Evolutionary conservation across 768 basidiomycete species (phyloP), one percentile per base, ranked within the genome.

Genomic region (Suillus paluster): DNA sequence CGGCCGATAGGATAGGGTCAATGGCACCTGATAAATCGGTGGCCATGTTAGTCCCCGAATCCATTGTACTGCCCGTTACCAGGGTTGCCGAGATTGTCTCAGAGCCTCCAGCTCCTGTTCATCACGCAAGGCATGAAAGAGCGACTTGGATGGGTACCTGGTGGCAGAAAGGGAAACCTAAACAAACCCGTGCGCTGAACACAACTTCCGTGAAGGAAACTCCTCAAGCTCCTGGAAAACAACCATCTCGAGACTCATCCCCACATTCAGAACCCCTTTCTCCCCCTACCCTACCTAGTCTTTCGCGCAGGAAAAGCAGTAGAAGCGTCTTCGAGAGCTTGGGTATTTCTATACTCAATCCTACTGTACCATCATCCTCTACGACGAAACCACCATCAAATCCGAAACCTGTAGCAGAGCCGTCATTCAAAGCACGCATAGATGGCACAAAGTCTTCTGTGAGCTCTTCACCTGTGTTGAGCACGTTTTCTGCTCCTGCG

Each of bases 281-380:
- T 11, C 44, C 63, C 9, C 57, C 66, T 17, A 50, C 65, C 7
- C 60, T 68, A 5, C 62, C 58, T 21, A 60, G 66, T 17, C 49
- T 42, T 10, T 64, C 67, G 48, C 75, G 79, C 30, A 82, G 83
- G 34, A 85, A 80, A 67, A 74, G 80, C 2, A 75, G 84, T 4
- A 87, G 80, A 64, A 90, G 88, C 65, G 87, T 93, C 1, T 90
- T 92, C 65, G 88, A 89, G 25, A 84, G 87, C 0, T 74, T 92
- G 5, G 89, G 89, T 0, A 86, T 91, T 54, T 89, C 89, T 1
- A 81, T 89, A 34, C 77, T 88, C 30, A 89, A 84, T 66, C 84
- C 88, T 3, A 60, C 76, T 0, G 61, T 80, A 1, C 60, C 78
- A 5, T 63, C 71, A 60, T 33, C 70, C 62, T 33, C 66, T 62